Evolutionary conservation across 2,329 filamentous ascomycete genomes (phyloP), one percentile per base, ranked within the genome.

Genomic region (Tolypocladium nubicola): DNA sequence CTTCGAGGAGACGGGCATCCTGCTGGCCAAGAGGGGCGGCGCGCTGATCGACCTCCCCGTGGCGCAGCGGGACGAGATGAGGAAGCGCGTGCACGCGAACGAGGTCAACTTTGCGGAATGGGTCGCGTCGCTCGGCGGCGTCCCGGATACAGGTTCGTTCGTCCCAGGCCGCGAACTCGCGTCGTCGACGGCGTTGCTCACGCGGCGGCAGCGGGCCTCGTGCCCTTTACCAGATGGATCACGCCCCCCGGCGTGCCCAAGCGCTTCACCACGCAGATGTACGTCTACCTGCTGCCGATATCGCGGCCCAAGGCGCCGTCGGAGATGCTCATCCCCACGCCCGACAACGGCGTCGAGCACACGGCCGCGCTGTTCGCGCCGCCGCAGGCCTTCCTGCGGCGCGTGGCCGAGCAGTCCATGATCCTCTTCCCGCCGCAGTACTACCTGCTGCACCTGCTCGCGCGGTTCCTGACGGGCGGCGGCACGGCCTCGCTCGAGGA

Each of bases 181-280:
- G 26, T 30, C 26, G 26, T 30, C 8, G 30, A 19, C 30, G 7
- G 30, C 30, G 19, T 8, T 8, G 3, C 47, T 52, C 30, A 55
- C 53, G 45, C 41, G 13, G 26, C 40, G 54, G 33, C 16, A 83
- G 86, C 86, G 1, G 76, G 79, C 41, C 75, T 97, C 3, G 75
- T 89, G 9, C 90, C 92, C 0, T 97, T 96, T 67, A 96, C 92
- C 0, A 83, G 90, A 56, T 97, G 94, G 94, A 80, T 97, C 57
- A 97, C 94, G 2, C 93, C 93, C 0, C 72, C 77, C 0, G 84
- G 82, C 60, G 75, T 87, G 1, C 81, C 85, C 0, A 90, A 86
- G 64, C 82, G 94, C 52, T 99, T 95, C 74, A 90, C 89, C 0
- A 97, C 93, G 0, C 92, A 97, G 69, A 97, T 97, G 93, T 99